These are phyloP conservation scores for Tetracladium maxilliforme DNA, from an alignment of 2,329 filamentous ascomycete genomes.

Conservation along the genomic window DNA sequence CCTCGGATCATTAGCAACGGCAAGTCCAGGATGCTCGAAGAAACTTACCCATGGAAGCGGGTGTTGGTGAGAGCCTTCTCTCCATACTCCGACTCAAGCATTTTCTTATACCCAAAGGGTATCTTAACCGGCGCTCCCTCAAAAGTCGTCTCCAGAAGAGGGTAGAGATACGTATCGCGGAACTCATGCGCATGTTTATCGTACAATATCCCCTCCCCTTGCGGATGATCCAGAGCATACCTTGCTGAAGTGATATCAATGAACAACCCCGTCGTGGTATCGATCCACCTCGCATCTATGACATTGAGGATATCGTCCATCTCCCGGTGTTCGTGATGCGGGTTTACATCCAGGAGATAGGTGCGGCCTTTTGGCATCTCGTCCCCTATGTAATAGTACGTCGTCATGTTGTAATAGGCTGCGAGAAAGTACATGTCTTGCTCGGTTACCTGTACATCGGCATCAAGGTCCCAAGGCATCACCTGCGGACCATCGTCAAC, in stretches of 20 bases:
- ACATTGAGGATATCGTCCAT: conserved; percentile 58
- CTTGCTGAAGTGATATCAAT: conserved; percentile 71
- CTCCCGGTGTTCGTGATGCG: conserved; percentile 46
- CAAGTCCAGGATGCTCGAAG: background rate
- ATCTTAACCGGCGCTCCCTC: conserved; percentile 53
- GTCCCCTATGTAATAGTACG: conserved; percentile 15
- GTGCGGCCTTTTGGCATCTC: conserved; percentile 22
- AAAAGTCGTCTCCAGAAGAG: conserved; percentile 52
- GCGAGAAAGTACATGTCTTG: conserved; percentile 36
- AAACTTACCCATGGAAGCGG: conserved; percentile 33
- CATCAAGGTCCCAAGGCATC: conserved; percentile 72
- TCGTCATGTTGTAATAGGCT: conserved; percentile 27
- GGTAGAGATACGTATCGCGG: conserved; percentile 45
- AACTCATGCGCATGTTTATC: conserved; percentile 37
- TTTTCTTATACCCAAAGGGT: conserved; percentile 43
- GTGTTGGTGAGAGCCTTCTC: conserved; percentile 32
- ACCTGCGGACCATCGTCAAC: conserved; percentile 27
- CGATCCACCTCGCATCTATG: conserved; percentile 77
- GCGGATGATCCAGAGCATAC: conserved; percentile 18
- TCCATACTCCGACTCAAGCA: conserved; percentile 43
- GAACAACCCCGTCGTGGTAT: conserved; percentile 60
- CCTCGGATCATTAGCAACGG: conserved; percentile 12
- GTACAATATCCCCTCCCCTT: conserved; percentile 26
- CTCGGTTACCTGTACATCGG: conserved; percentile 43
- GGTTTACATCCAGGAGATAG: conserved; percentile 69